A percentile compares a stretch with the other conserved stretches of the same genome.
phyloP scores from a whole-genome alignment of 2,329 filamentous ascomycete genomes.

The Emergomyces orientalis region DNA sequence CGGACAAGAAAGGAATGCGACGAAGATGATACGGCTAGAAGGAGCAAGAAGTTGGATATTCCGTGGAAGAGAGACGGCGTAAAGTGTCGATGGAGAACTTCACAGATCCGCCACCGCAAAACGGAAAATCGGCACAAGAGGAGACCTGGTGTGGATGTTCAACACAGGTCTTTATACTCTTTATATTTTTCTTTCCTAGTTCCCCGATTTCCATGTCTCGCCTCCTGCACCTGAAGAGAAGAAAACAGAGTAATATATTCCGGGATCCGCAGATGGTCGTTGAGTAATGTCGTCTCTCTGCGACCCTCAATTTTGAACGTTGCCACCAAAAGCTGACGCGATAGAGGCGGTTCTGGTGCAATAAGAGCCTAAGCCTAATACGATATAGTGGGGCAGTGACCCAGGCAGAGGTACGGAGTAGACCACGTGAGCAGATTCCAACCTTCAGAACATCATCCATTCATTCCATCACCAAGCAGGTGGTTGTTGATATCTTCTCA shows the following conservation, averaged over 20 bases:
- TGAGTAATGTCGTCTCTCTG: too few relatives aligned
- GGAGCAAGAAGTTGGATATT: background rate
- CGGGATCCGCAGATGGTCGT: background rate
- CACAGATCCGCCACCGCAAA: too few relatives aligned
- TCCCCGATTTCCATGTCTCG: background rate
- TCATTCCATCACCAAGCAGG: background rate
- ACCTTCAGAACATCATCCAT: too few relatives aligned
- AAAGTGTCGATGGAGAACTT: too few relatives aligned
- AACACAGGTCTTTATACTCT: background rate
- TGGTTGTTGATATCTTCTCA: too few relatives aligned
- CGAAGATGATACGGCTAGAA: background rate
- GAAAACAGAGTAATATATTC: too few relatives aligned
- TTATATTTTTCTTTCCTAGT: background rate
- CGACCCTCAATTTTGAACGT: too few relatives aligned
- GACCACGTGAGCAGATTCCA: too few relatives aligned
- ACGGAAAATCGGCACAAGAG: background rate
- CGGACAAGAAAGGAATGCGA: background rate
- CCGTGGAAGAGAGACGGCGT: background rate
- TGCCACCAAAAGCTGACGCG: conserved; percentile 9
- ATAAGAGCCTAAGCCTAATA: conserved; percentile 8
- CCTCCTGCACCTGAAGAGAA: background rate
- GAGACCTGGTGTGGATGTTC: background rate
- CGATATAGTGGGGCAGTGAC: background rate
- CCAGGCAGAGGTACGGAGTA: too few relatives aligned
- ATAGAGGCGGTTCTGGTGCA: conserved; percentile 7